Evolutionary conservation across 148 eudicot species (phyloP).

Genomic region (Cornus suecica): DNA sequence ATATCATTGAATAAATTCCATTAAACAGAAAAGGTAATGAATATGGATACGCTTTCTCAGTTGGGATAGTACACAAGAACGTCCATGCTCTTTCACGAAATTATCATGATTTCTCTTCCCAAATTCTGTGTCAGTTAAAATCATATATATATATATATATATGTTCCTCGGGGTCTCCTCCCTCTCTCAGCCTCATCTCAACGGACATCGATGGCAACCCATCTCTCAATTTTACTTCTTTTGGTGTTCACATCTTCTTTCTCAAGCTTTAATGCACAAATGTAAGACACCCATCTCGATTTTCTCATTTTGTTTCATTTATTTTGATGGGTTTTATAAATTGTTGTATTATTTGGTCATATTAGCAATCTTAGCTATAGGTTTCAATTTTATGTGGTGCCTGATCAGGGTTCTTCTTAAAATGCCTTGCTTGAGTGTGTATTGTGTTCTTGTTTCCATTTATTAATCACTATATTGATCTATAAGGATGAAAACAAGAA

Average conservation of each 20-base stretch:
- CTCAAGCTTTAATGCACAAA: constrained; percentile 30
- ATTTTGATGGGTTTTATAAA: not conserved
- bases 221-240: constrained; percentile 25
- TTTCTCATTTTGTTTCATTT: not conserved
- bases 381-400: not conserved
- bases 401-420: constrained; percentile 3
- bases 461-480: not conserved
- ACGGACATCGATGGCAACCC: constrained; percentile 31
- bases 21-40: too few relatives aligned
- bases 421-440: not conserved
- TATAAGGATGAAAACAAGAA: not conserved
- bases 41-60: too few relatives aligned
- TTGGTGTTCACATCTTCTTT: constrained; percentile 22
- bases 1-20: too few relatives aligned
- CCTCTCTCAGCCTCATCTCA: constrained; percentile 9
- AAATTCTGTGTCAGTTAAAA: not conserved
- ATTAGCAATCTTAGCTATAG: constrained; percentile 5
- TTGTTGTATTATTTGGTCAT: constrained; percentile 2
- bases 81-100: not conserved
- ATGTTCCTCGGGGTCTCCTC: not conserved
- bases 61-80: too few relatives aligned
- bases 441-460: not conserved
- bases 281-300: constrained; percentile 31
- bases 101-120: not conserved
- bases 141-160: not conserved